Base-by-base conservation (phyloP, 1,284 basidiomycete genomes). In the Cerrena zonata region DNA sequence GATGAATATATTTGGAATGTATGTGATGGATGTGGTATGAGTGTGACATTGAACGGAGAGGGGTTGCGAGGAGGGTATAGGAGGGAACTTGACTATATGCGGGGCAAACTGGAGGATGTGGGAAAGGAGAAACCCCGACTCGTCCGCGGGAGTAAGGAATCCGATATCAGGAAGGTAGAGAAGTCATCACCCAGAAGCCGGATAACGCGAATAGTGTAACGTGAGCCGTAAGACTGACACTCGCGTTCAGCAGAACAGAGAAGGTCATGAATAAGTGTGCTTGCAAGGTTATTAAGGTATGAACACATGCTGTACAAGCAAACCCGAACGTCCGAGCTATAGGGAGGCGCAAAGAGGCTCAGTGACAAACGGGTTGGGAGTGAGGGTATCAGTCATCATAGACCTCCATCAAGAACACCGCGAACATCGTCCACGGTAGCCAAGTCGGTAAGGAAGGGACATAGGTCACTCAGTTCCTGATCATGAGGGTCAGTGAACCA, bases 401-500 rank as follows among this genome's bases (percentile, higher is more conserved):
- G 78, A 57, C 85, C 86, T 49, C 86, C 87, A 62, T 89, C 94
- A 51, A 99, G 78, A 44, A 99, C 89, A 45, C 91, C 91, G 52
- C 96, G 80, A 46, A 99, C 90, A 65, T 99, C 95, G 54, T 89
- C 87, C 27, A 94, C 92, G 26, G 78, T 74, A 23, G 76, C 80
- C 36, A 99, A 78, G 68, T 99, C 95, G 18, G 88, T 74, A 57
- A 99, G 78, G 81, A 99, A 99, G 34, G 89, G 93, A 58, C 90
- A 89, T 41, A 99, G 74, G 69, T 98, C 95, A 27, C 92, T 95
- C 57, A 98, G 75, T 69, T 98, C 95, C 25, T 94, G 96, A 69
- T 98, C 95, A 64, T 96, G 94, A 10, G 93, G 93, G 69, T 94
- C 91, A 69, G 97, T 98, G 77, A 99, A 99, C 96, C 95, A 99